Evolutionary conservation across 2,329 filamentous ascomycete genomes (phyloP).

Genomic region (Sphaceloma murrayae): DNA sequence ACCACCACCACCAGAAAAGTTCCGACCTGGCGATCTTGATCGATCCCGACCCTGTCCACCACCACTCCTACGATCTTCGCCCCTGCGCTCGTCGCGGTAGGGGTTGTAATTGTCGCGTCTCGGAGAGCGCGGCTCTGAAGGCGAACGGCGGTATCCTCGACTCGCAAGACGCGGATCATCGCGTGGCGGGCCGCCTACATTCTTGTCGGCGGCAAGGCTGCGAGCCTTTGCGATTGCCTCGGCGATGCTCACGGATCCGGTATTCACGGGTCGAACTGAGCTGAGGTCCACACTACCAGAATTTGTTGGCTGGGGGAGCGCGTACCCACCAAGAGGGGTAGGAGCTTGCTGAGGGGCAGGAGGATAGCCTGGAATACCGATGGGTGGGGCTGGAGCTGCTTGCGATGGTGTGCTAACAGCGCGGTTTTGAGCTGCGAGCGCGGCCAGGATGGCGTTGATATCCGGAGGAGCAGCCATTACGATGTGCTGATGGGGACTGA

Average conservation of each 20-base stretch:
- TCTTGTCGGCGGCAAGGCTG: conserved; percentile 70
- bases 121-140: conserved; percentile 62
- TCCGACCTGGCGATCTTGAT: conserved; percentile 56
- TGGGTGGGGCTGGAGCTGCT: conserved; percentile 29
- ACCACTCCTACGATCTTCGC: conserved; percentile 47
- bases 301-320: conserved; percentile 57
- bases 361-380: conserved; percentile 38
- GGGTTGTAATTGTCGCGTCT: conserved; percentile 65
- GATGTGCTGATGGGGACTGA: too few relatives aligned
- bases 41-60: conserved; percentile 56
- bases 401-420: conserved; percentile 41
- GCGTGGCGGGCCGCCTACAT: conserved; percentile 39
- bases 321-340: conserved; percentile 36
- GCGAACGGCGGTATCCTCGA: conserved; percentile 52
- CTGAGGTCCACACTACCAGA: conserved; percentile 74
- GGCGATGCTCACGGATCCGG: conserved; percentile 71
- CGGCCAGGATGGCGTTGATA: conserved; percentile 44
- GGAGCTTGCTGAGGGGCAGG: conserved; percentile 30
- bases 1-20: conserved; percentile 36
- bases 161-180: conserved; percentile 42
- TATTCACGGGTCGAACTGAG: conserved; percentile 66
- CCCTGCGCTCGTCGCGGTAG: conserved; percentile 76
- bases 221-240: conserved; percentile 80
- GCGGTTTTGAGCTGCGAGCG: conserved; percentile 43
- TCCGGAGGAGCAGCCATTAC: conserved; percentile 40